Percentiles rank a stretch among this genome's conserved stretches.
Conservation (phyloP, 495 filamentous ascomycete genomes). For the Articulospora tetracladia region DNA sequence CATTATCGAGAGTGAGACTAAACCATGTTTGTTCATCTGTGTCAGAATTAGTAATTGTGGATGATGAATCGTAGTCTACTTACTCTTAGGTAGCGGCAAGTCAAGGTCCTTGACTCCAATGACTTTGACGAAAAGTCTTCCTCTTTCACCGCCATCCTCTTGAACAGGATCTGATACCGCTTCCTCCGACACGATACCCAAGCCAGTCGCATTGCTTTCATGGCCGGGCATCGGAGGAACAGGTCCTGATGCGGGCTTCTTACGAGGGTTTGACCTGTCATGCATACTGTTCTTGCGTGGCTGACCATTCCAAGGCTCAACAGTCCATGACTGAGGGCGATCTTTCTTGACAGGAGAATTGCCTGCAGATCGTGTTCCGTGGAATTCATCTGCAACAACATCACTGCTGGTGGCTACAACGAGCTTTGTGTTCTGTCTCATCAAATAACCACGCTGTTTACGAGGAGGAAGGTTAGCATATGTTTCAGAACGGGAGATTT, state of each 20-base stretch:
- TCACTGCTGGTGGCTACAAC: slow-evolving; percentile 72
- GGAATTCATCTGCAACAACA: slow-evolving; percentile 52
- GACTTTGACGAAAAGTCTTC: slow-evolving; percentile 95
- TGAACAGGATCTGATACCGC: slow-evolving; percentile 48
- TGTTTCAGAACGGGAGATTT: neutral
- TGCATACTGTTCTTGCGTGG: slow-evolving; percentile 53
- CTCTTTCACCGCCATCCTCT: slow-evolving; percentile 81
- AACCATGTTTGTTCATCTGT: slow-evolving; percentile 77
- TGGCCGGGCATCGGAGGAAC: slow-evolving; percentile 87
- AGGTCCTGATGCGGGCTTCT: slow-evolving; percentile 56
- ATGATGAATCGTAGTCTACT: slow-evolving; percentile 22
- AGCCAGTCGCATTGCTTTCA: slow-evolving; percentile 66
- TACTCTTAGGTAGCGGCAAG: slow-evolving; percentile 86
- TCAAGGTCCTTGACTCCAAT: slow-evolving; percentile 94
- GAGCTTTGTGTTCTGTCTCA: slow-evolving; percentile 97
- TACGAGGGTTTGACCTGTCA: slow-evolving; percentile 53
- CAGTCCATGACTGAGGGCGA: slow-evolving; percentile 86
- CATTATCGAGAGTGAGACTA: slow-evolving; percentile 92
- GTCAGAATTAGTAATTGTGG: slow-evolving; percentile 25
- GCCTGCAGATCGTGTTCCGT: slow-evolving; percentile 58
- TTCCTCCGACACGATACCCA: slow-evolving; percentile 55
- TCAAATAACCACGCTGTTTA: slow-evolving; percentile 93
- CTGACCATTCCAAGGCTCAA: slow-evolving; percentile 91
- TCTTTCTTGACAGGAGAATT: slow-evolving; percentile 68
- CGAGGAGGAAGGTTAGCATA: slow-evolving; percentile 54